Evolutionary conservation across 2,329 filamentous ascomycete species (phyloP).

Genomic region (Teratosphaeria nubilosa): DNA sequence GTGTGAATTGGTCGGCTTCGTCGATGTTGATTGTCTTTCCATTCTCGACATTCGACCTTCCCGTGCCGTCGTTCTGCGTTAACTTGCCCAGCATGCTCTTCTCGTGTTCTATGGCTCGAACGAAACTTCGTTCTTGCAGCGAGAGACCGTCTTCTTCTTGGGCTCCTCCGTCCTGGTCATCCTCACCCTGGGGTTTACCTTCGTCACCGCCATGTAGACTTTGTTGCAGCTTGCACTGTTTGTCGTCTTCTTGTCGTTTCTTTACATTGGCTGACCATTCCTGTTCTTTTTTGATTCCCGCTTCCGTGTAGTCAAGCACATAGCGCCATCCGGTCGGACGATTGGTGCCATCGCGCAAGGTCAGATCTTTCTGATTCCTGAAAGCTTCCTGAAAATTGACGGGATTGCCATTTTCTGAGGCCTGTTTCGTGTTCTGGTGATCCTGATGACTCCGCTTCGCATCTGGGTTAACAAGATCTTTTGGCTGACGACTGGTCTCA

Average conservation of each 20-base stretch:
- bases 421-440: neutral
- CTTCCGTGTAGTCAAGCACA: conserved; percentile 39
- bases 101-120: conserved; percentile 35
- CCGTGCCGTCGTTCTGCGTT: conserved; percentile 35
- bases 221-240: conserved; percentile 14
- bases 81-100: conserved; percentile 32
- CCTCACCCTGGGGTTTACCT: conserved; percentile 24
- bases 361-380: conserved; percentile 28
- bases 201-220: conserved; percentile 15
- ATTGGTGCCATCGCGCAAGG: conserved; percentile 34
- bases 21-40: conserved; percentile 31
- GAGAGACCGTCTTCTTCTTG: conserved; percentile 10
- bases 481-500: neutral
- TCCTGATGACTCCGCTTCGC: neutral
- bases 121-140: conserved; percentile 27
- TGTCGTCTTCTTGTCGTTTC: conserved; percentile 25
- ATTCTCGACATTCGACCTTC: conserved; percentile 24
- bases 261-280: conserved; percentile 40
- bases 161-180: conserved; percentile 10
- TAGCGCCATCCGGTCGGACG: conserved; percentile 41
- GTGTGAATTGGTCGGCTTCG: conserved; percentile 42
- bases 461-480: neutral
- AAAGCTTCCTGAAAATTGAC: conserved; percentile 32
- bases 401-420: conserved; percentile 21
- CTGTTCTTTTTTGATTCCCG: conserved; percentile 40